Conservation (phyloP, 768 basidiomycete species). For the Suillus occidentalis region DNA sequence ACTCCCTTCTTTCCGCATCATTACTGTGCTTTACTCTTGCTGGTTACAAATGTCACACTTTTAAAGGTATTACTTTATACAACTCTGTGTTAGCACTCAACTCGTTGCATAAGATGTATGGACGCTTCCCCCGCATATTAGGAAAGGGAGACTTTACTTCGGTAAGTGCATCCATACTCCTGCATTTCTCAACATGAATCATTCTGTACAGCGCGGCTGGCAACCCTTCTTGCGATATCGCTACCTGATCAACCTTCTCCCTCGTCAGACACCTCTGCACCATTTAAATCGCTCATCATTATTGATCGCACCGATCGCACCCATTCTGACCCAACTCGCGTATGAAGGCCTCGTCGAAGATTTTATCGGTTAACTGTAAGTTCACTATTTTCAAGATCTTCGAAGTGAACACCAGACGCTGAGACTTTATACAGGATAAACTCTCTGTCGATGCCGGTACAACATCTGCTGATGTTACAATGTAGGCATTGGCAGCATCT, state of each 20-base stretch:
- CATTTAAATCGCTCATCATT: constrained; percentile 86
- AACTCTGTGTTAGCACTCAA: no score
- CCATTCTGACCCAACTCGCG: constrained; percentile 91
- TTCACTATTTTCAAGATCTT: constrained; percentile 8
- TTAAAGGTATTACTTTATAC: no score
- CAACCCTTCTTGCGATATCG: constrained; percentile 68
- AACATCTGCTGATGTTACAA: constrained; percentile 14
- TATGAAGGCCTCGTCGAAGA: constrained; percentile 97
- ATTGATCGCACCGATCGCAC: constrained; percentile 91
- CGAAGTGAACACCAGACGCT: no score
- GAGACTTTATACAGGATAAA: constrained; percentile 46
- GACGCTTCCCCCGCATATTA: no score
- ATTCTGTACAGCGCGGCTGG: no score
- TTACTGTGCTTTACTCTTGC: no score
- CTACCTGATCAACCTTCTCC: constrained; percentile 41
- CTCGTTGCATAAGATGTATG: no score
- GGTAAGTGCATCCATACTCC: no score
- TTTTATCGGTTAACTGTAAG: constrained; percentile 84
- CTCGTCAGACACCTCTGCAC: constrained; percentile 41
- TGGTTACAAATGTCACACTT: no score
- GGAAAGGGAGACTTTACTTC: no score
- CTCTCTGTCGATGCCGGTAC: constrained; percentile 14
- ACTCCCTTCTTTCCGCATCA: no score
- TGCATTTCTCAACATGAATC: no score
- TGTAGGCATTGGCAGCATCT: constrained; percentile 8